Evolutionary conservation across 352 stramenopile genomes (phyloP).

Genomic region (Globisporangium heterothallicum): DNA sequence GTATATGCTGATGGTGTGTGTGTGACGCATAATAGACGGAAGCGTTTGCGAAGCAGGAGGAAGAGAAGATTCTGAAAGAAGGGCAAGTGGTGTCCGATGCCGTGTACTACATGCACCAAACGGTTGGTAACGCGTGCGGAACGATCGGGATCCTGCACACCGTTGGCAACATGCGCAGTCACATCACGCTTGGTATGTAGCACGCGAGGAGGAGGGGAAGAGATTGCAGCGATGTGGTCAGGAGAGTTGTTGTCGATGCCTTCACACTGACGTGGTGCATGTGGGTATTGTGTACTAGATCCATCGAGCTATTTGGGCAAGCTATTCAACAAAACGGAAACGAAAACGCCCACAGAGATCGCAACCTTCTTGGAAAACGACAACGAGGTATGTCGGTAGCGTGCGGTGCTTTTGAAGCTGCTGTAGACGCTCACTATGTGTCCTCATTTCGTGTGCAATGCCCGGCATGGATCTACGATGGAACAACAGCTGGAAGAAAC

Average conservation of each 20-base stretch:
- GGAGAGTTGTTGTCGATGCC: no score
- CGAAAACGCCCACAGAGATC: constrained; percentile 76
- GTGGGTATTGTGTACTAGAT: constrained; percentile 19
- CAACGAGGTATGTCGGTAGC: constrained; percentile 69
- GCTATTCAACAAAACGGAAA: constrained; percentile 79
- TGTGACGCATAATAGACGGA: constrained; percentile 39
- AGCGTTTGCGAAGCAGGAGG: constrained; percentile 70
- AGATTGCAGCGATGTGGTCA: no score
- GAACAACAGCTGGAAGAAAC: constrained; percentile 84
- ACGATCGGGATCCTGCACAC: constrained; percentile 95
- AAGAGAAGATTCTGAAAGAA: constrained; percentile 50
- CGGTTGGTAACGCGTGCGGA: constrained; percentile 96
- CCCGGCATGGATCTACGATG: no score
- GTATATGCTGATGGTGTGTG: constrained; percentile 1
- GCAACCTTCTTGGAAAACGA: constrained; percentile 88
- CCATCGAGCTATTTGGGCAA: constrained; percentile 69
- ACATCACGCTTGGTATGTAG: constrained; percentile 54
- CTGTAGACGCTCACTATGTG: background rate
- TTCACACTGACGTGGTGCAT: background rate
- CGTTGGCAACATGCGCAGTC: constrained; percentile 86
- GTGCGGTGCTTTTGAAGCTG: no score
- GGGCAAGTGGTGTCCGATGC: constrained; percentile 72
- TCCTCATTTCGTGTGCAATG: background rate
- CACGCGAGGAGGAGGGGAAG: no score
- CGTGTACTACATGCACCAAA: constrained; percentile 93